phyloP scores from a whole-genome alignment of 495 filamentous ascomycete species.

The Xylaria bambusicola region DNA sequence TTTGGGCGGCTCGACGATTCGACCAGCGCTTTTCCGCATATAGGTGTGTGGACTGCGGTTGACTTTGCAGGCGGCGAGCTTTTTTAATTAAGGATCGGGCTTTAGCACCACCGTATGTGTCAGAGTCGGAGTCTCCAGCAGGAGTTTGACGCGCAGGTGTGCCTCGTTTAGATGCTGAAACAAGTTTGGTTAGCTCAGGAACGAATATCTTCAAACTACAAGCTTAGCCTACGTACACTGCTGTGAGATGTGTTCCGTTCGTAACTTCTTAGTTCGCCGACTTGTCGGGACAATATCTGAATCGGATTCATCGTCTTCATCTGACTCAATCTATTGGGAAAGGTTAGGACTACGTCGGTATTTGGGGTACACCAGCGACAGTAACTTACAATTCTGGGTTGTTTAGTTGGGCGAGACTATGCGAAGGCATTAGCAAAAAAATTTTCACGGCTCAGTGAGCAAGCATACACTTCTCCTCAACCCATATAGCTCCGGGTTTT shows the following conservation, averaged over 20 bases:
- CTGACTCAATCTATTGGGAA: constrained; percentile 62
- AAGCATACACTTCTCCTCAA: constrained; percentile 81
- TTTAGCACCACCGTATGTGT: constrained; percentile 75
- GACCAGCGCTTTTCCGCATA: constrained; percentile 85
- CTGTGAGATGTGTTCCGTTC: constrained; percentile 52
- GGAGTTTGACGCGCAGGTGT: constrained; percentile 62
- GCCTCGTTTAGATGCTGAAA: constrained; percentile 64
- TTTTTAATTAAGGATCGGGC: constrained; percentile 69
- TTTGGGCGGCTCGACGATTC: constrained; percentile 74
- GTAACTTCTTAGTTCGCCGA: constrained; percentile 48
- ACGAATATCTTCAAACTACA: background rate
- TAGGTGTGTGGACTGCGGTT: constrained; percentile 55
- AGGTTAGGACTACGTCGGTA: constrained; percentile 2
- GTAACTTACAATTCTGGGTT: constrained; percentile 51
- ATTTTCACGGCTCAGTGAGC: constrained; percentile 6
- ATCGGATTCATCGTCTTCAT: constrained; percentile 69
- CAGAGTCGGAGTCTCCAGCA: constrained; percentile 64
- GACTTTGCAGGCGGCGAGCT: constrained; percentile 64
- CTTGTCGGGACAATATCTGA: constrained; percentile 61
- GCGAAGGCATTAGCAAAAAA: constrained; percentile 38
- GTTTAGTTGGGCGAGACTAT: constrained; percentile 56
- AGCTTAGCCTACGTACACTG: constrained; percentile 41
- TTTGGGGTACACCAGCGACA: background rate
- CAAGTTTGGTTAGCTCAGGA: constrained; percentile 28
- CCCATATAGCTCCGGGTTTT: constrained; percentile 96